A percentile compares a stretch with the other conserved stretches of the same genome.
Conservation (phyloP, 495 filamentous ascomycete genomes). For the Oidiodendron maius region DNA sequence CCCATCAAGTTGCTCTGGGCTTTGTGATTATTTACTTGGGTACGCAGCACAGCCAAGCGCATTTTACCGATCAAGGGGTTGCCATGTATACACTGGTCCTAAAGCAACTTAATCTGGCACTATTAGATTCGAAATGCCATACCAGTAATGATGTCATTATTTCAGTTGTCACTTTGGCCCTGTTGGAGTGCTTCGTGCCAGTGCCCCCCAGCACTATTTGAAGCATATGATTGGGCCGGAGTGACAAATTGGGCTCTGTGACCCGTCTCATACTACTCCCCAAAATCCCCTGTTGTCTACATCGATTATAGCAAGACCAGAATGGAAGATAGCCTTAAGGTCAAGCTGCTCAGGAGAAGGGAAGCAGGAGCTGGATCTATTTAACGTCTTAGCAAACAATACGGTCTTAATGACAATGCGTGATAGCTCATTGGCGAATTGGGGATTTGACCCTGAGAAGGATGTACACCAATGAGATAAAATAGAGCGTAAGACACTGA, state of each 20-base stretch:
- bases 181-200: not conserved
- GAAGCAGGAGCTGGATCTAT: not conserved
- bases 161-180: not conserved
- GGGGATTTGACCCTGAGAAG: not conserved
- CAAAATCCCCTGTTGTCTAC: not conserved
- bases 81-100: not conserved
- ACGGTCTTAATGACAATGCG: not conserved
- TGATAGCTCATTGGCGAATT: not conserved
- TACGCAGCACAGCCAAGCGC: not conserved
- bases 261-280: not conserved
- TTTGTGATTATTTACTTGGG: slow-evolving; percentile 4
- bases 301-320: not conserved
- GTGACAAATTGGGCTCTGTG: not conserved
- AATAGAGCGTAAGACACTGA: not conserved
- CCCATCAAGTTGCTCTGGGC: slow-evolving; percentile 1
- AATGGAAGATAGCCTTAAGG: not conserved
- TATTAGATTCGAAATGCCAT: not conserved
- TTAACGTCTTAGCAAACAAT: not conserved
- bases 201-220: not conserved
- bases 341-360: not conserved
- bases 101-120: slow-evolving; percentile 1
- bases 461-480: not conserved
- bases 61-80: not conserved
- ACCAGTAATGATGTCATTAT: not conserved
- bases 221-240: not conserved